Percentiles rank a stretch among this genome's conserved stretches.
phyloP scores from a whole-genome alignment of 371 early-diverging fungal genomes.

The Mortierella sp. region DNA sequence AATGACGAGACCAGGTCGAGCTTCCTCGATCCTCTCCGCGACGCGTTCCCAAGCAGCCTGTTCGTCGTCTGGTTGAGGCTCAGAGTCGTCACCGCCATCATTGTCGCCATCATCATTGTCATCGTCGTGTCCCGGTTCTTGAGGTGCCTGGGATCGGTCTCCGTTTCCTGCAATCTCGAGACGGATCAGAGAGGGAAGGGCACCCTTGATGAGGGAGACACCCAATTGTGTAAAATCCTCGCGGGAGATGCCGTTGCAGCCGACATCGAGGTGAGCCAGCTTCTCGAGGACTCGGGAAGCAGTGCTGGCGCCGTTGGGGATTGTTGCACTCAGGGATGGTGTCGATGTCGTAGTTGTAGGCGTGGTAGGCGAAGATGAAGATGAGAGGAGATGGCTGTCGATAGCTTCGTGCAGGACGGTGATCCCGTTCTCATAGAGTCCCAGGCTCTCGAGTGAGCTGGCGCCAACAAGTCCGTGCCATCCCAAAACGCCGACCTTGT shows the following conservation, averaged over 20 bases:
- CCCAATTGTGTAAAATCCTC: constrained; percentile 65
- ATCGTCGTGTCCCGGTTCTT: constrained; percentile 9
- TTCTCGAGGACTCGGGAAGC: constrained; percentile 50
- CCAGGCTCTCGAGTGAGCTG: constrained; percentile 61
- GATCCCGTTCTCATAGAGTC: constrained; percentile 67
- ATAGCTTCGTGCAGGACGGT: constrained; percentile 60
- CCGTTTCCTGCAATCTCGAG: constrained; percentile 76
- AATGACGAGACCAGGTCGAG: constrained; percentile 56
- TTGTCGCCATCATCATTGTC: constrained; percentile 18
- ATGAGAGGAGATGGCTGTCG: constrained; percentile 29
- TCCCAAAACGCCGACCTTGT: constrained; percentile 61
- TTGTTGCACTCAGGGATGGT: constrained; percentile 3
- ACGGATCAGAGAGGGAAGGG: constrained; percentile 63
- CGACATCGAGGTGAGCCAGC: constrained; percentile 65
- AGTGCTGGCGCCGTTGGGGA: constrained; percentile 27
- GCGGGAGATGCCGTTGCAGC: constrained; percentile 67
- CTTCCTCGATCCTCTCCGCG: constrained; percentile 54
- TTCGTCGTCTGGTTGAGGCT: constrained; percentile 51
- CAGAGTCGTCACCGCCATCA: constrained; percentile 40
- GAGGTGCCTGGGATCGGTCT: constrained; percentile 31
- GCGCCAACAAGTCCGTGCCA: constrained; percentile 61
- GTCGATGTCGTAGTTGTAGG: not conserved
- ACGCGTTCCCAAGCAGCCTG: constrained; percentile 65
- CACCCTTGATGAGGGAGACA: constrained; percentile 59
- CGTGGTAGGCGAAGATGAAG: constrained; percentile 8